Evolutionary conservation across 2,329 filamentous ascomycete species (phyloP).

Genomic region (Davidsoniella neocaledoniae): DNA sequence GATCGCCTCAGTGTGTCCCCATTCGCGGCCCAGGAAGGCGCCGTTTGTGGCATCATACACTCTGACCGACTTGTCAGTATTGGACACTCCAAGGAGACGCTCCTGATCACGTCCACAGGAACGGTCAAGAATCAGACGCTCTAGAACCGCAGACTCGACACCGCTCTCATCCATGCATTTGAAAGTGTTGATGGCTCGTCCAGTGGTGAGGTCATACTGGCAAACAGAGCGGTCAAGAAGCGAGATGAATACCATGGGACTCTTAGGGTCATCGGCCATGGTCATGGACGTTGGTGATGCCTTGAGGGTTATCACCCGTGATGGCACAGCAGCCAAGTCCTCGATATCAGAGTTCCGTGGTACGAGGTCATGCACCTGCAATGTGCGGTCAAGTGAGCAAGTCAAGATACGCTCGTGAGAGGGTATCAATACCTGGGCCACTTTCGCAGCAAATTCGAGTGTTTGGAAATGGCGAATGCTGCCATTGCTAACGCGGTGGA

Average conservation of each 20-base stretch:
- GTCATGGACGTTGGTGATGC: constrained; percentile 75
- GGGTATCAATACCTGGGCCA: constrained; percentile 58
- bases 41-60: constrained; percentile 72
- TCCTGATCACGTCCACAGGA: constrained; percentile 37
- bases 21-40: constrained; percentile 68
- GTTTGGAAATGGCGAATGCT: constrained; percentile 72
- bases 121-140: constrained; percentile 52
- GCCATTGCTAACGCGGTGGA: constrained; percentile 37
- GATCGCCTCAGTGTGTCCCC: constrained; percentile 88
- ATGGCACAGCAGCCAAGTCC: constrained; percentile 58
- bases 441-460: constrained; percentile 78
- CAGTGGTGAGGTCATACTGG: constrained; percentile 47
- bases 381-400: constrained; percentile 71
- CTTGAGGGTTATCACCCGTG: constrained; percentile 65
- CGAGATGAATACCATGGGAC: constrained; percentile 34
- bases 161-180: constrained; percentile 69
- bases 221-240: constrained; percentile 43
- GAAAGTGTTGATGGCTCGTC: constrained; percentile 55
- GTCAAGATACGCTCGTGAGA: constrained; percentile 63
- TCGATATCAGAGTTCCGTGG: constrained; percentile 47
- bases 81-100: constrained; percentile 73
- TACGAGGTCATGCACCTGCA: constrained; percentile 67
- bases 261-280: constrained; percentile 43
- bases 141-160: constrained; percentile 66
- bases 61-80: constrained; percentile 87